A percentile compares a stretch with the other conserved stretches of the same genome.
Conservation (phyloP, 2,329 filamentous ascomycete species). For the Ophiostoma piceae region DNA sequence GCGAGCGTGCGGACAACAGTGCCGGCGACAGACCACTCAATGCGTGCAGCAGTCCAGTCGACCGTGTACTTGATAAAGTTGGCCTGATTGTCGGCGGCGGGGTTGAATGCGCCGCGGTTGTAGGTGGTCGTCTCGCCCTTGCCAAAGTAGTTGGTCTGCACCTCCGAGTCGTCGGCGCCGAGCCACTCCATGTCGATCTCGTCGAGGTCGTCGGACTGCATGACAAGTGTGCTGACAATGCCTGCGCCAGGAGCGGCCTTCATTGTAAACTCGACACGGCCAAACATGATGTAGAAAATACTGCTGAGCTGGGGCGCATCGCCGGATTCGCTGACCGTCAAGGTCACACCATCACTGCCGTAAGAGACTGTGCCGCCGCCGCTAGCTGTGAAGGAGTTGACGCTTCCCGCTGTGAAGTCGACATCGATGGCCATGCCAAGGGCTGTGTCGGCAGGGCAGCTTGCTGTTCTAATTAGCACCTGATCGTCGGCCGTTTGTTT, state of each 20-base stretch:
- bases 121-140: constrained; percentile 83
- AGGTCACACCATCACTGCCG: constrained; percentile 67
- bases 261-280: constrained; percentile 77
- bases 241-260: constrained; percentile 83
- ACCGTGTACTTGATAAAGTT: constrained; percentile 80
- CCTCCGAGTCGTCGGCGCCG: constrained; percentile 66
- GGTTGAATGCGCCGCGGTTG: constrained; percentile 79
- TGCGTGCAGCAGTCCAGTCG: constrained; percentile 82
- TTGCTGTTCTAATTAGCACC: constrained; percentile 36
- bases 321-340: constrained; percentile 71
- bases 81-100: constrained; percentile 63
- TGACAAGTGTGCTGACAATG: constrained; percentile 86
- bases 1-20: constrained; percentile 70
- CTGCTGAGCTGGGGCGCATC: constrained; percentile 83
- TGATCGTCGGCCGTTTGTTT: not conserved
- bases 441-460: constrained; percentile 71
- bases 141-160: constrained; percentile 97
- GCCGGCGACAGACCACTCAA: constrained; percentile 82
- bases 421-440: constrained; percentile 76
- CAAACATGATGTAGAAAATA: constrained; percentile 99
- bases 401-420: constrained; percentile 73
- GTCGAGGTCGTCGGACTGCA: constrained; percentile 87
- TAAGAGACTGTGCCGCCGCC: constrained; percentile 67
- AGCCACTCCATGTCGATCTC: constrained; percentile 99
- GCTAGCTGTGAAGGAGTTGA: constrained; percentile 68